A percentile compares a stretch with the other conserved stretches of the same genome.
phyloP scores from a whole-genome alignment of 345 rosid genomes.

The Streptanthus diversifolius region DNA sequence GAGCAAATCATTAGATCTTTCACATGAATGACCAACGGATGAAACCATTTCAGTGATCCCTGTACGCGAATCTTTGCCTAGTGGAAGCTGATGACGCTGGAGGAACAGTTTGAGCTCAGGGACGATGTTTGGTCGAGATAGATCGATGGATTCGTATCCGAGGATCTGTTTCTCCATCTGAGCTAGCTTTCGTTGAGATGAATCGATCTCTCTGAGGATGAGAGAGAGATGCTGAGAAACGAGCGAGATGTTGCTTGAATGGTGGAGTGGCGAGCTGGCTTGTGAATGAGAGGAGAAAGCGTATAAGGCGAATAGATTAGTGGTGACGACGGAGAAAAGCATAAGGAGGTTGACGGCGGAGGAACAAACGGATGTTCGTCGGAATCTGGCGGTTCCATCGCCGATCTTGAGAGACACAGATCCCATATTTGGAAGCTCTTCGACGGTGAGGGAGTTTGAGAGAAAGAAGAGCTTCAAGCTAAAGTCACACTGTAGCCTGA shows the following conservation, averaged over 20 bases:
- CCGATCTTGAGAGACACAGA: conserved; percentile 86
- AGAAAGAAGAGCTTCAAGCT: not conserved
- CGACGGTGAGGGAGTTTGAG: not conserved
- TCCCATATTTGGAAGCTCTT: conserved; percentile 49
- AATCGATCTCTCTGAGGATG: conserved; percentile 76
- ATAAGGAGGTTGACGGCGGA: conserved; percentile 83
- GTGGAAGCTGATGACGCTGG: conserved; percentile 70
- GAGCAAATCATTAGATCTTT: conserved; percentile 76
- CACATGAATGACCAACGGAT: conserved; percentile 90
- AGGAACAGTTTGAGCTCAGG: conserved; percentile 79
- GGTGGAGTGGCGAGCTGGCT: conserved; percentile 14
- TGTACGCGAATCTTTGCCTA: conserved; percentile 73
- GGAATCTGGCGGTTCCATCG: conserved; percentile 96
- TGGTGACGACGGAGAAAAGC: conserved; percentile 85
- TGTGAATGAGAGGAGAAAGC: conserved; percentile 69
- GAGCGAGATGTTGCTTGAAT: conserved; percentile 61
- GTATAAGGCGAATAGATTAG: conserved; percentile 88
- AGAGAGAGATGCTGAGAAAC: conserved; percentile 83
- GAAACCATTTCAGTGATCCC: conserved; percentile 95
- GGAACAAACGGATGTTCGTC: conserved; percentile 63
- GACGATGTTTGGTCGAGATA: conserved; percentile 80
- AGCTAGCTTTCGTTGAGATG: conserved; percentile 82
- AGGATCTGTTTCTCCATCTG: conserved; percentile 83
- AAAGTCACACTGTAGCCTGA: not conserved
- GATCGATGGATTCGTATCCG: conserved; percentile 75